Evolutionary conservation across 2,329 filamentous ascomycete species (phyloP).

Genomic region (Ascochyta fabae): DNA sequence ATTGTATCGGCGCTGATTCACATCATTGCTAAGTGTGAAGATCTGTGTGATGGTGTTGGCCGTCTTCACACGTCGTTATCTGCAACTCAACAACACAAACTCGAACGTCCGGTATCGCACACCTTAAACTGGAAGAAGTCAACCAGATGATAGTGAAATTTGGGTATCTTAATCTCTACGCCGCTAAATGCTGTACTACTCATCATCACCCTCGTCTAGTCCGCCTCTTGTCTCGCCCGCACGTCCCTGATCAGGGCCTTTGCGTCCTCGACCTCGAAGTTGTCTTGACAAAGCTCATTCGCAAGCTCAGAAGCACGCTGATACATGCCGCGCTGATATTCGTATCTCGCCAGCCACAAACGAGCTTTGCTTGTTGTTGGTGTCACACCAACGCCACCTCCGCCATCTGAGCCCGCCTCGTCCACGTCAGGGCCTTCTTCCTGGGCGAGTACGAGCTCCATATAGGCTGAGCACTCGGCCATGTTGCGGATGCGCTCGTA

Average conservation of each 20-base stretch:
- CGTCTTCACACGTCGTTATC: neutral
- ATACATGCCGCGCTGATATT: constrained; percentile 78
- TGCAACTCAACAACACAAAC: too few species aligned
- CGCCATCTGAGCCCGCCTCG: constrained; percentile 47
- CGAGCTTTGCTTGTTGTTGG: constrained; percentile 89
- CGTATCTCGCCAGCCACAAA: constrained; percentile 88
- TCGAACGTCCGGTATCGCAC: neutral
- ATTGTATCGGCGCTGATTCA: neutral
- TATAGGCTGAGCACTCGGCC: constrained; percentile 85
- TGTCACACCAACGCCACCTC: constrained; percentile 80
- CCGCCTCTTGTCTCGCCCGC: constrained; percentile 61
- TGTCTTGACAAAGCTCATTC: constrained; percentile 92
- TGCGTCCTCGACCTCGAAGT: constrained; percentile 94
- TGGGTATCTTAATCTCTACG: neutral
- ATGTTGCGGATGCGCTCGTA: constrained; percentile 82
- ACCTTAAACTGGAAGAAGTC: neutral
- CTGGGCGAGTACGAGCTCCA: constrained; percentile 94
- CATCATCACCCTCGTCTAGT: neutral
- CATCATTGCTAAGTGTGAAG: neutral
- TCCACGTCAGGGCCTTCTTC: constrained; percentile 71
- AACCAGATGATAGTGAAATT: neutral
- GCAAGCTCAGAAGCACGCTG: constrained; percentile 79
- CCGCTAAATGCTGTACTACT: neutral
- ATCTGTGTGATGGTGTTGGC: neutral
- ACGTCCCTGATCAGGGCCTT: constrained; percentile 91